Percentiles rank a stretch among this genome's conserved stretches.
phyloP scores from a whole-genome alignment of 345 rosid species.

The Reutealis trisperma region DNA sequence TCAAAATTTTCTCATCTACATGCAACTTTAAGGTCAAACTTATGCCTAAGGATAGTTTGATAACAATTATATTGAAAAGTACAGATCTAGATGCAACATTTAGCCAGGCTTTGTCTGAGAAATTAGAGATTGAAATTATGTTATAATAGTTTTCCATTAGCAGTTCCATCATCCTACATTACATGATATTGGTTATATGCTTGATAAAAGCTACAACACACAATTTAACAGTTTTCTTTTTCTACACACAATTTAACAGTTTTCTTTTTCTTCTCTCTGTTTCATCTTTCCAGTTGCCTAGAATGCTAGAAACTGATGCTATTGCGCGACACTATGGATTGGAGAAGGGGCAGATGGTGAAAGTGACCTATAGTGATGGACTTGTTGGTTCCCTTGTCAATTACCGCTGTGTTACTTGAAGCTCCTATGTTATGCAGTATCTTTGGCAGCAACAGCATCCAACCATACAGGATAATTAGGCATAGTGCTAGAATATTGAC shows the following conservation, averaged over 20 bases:
- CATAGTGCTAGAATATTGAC: not conserved
- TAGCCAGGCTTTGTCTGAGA: not conserved
- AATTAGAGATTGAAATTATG: not conserved
- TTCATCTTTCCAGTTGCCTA: conserved; percentile 53
- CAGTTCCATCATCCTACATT: not conserved
- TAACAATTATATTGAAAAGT: not conserved
- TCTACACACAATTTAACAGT: not conserved
- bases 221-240: too few relatives aligned
- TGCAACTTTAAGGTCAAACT: not conserved
- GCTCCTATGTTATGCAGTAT: not conserved
- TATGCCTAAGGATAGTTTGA: not conserved
- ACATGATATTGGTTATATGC: not conserved
- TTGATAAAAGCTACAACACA: not conserved
- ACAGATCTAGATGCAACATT: not conserved
- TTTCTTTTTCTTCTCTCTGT: not conserved
- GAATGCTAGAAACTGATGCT: conserved; percentile 53
- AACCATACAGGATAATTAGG: not conserved
- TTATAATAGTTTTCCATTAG: too few relatives aligned
- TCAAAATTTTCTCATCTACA: not conserved
- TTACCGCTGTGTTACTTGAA: conserved; percentile 49
- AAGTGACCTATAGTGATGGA: conserved; percentile 52
- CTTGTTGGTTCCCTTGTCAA: conserved; percentile 44
- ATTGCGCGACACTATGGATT: conserved; percentile 64
- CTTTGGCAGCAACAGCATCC: not conserved
- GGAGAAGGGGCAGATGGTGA: conserved; percentile 70